These are phyloP conservation scores for Globisporangium heterothallicum DNA, from an alignment of 352 stramenopile genomes.

Conservation along the genomic window DNA sequence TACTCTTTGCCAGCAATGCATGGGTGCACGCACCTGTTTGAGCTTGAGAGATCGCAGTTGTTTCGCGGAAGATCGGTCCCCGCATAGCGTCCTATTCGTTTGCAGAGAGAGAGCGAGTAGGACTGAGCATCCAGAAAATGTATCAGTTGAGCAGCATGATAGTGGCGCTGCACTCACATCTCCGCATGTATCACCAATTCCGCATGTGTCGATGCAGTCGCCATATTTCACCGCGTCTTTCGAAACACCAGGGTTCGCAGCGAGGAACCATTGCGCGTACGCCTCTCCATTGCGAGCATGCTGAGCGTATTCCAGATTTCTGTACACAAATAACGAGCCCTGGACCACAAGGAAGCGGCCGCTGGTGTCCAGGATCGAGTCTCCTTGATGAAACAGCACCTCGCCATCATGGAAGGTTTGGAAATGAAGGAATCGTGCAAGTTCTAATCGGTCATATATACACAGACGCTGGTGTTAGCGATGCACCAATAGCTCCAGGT, in stretches of 20 bases:
- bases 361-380: slow-evolving; percentile 28
- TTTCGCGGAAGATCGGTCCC: slow-evolving; percentile 26
- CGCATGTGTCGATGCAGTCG: slow-evolving; percentile 32
- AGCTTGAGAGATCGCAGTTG: slow-evolving; percentile 32
- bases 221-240: slow-evolving; percentile 23
- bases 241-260: slow-evolving; percentile 3
- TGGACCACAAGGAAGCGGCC: slow-evolving; percentile 34
- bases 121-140: no score
- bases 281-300: slow-evolving; percentile 19
- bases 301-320: slow-evolving; percentile 15
- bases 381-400: slow-evolving; percentile 34
- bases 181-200: slow-evolving; percentile 27
- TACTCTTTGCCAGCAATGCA: neutral
- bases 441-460: slow-evolving; percentile 15
- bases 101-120: neutral
- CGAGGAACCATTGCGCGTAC: slow-evolving; percentile 26
- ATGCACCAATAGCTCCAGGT: neutral
- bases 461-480: neutral
- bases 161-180: slow-evolving; percentile 41
- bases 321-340: slow-evolving; percentile 40
- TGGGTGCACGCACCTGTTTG: slow-evolving; percentile 23
- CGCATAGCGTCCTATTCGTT: slow-evolving; percentile 27
- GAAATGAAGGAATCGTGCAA: slow-evolving; percentile 30
- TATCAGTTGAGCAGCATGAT: no score
- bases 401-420: slow-evolving; percentile 35